These are phyloP conservation scores for Arabidopsis lyrata DNA, from an alignment of 441 rosid species.

Conservation along the genomic window DNA sequence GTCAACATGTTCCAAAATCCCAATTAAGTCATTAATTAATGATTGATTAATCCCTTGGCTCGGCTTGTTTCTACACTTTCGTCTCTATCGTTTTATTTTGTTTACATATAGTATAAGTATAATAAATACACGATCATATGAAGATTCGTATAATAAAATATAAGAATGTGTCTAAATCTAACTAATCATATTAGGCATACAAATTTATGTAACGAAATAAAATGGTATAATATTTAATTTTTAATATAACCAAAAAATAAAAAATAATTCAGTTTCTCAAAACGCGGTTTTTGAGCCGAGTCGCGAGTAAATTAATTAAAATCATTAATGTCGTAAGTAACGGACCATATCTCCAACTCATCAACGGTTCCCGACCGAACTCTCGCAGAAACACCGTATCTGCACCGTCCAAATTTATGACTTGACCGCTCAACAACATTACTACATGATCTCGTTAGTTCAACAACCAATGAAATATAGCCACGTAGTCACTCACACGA, in stretches of 20 bases:
- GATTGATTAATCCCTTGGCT: conserved; percentile 1
- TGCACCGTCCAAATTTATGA: conserved; percentile 39
- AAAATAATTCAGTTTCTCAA: neutral
- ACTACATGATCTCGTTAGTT: conserved; percentile 18
- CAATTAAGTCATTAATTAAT: conserved; percentile 13
- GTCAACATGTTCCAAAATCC: conserved; percentile 14
- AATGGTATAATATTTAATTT: neutral
- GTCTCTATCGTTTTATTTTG: neutral
- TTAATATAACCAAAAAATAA: neutral
- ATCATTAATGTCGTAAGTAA: conserved; percentile 33
- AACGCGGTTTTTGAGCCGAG: conserved; percentile 24
- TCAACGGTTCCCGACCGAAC: conserved; percentile 44
- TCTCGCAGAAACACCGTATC: conserved; percentile 22
- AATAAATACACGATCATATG: neutral
- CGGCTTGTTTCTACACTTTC: conserved; percentile 5
- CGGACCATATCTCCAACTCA: conserved; percentile 27
- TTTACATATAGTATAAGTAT: neutral
- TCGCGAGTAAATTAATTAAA: conserved; percentile 3
- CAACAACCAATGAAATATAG: neutral
- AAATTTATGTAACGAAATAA: neutral
- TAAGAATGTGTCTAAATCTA: neutral
- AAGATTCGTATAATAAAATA: neutral
- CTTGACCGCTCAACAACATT: neutral
- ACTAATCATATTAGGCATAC: neutral
- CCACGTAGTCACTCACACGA: conserved; percentile 29